A percentile compares a stretch with the other conserved stretches of the same genome.
Conservation (phyloP, 1,284 basidiomycete genomes). For the Bjerkandera adusta region DNA sequence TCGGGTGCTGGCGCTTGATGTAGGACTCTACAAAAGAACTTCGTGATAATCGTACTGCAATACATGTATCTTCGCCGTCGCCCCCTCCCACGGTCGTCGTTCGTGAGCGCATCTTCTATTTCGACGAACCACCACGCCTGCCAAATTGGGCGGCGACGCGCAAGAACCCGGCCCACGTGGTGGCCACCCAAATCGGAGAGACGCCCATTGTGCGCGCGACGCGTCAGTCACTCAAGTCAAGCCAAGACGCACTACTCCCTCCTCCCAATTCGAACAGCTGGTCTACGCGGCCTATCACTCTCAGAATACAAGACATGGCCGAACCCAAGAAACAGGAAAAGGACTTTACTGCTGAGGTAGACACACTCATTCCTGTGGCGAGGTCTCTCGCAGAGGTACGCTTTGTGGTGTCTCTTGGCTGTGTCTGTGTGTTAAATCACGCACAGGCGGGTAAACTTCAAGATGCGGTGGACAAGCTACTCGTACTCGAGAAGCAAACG, state of each 20-base stretch:
- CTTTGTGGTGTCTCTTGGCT: too few species aligned
- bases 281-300: conserved; percentile 20
- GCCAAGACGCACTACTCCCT: too few species aligned
- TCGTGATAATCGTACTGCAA: conserved; percentile 23
- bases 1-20: conserved; percentile 38
- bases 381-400: conserved; percentile 55
- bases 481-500: conserved; percentile 92
- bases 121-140: conserved; percentile 14
- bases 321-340: conserved; percentile 80
- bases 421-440: conserved; percentile 4
- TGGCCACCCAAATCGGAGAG: conserved; percentile 20
- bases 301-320: conserved; percentile 47
- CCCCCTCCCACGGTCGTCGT: not conserved
- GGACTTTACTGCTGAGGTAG: conserved; percentile 72
- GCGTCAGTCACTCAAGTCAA: conserved; percentile 52
- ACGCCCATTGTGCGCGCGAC: conserved; percentile 41
- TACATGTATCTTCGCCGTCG: conserved; percentile 5
- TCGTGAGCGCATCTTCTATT: conserved; percentile 18
- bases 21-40: conserved; percentile 37
- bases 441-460: conserved; percentile 76
- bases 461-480: conserved; percentile 88
- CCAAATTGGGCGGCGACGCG: conserved; percentile 12
- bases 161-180: conserved; percentile 20
- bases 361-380: conserved; percentile 57
- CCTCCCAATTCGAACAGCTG: conserved; percentile 34